Evolutionary conservation across 1,284 basidiomycete species (phyloP).

Genomic region (Sanghuangporus sanghuang): DNA sequence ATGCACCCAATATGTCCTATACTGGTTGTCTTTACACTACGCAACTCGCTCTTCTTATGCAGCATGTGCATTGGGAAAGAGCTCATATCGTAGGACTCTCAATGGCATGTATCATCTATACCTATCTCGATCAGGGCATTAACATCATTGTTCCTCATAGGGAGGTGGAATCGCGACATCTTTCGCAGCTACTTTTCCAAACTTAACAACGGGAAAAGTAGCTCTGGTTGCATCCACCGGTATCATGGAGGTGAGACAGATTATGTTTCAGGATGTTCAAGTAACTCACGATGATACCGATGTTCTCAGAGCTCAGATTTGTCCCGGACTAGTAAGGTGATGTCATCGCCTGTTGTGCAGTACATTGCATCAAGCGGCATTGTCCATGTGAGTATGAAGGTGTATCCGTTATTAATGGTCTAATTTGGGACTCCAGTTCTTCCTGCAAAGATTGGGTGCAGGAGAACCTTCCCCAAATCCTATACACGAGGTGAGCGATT

Average conservation of each 20-base stretch:
- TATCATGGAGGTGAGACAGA: slow-evolving; percentile 49
- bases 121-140: neutral
- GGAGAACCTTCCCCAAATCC: slow-evolving; percentile 11
- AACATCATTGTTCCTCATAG: slow-evolving; percentile 30
- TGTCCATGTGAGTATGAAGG: slow-evolving; percentile 42
- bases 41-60: slow-evolving; percentile 76
- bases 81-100: slow-evolving; percentile 64
- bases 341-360: slow-evolving; percentile 67
- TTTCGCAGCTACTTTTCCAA: slow-evolving; percentile 64
- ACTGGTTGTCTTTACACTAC: slow-evolving; percentile 59
- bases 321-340: slow-evolving; percentile 64
- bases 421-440: neutral
- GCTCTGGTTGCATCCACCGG: slow-evolving; percentile 64
- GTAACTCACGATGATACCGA: neutral
- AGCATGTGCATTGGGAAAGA: slow-evolving; percentile 65
- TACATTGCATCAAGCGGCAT: slow-evolving; percentile 53
- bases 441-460: slow-evolving; percentile 9
- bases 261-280: neutral
- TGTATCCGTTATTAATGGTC: neutral
- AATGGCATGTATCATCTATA: slow-evolving; percentile 45
- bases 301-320: slow-evolving; percentile 51
- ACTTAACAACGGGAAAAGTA: slow-evolving; percentile 58
- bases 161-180: slow-evolving; percentile 68
- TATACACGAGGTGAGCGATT: slow-evolving; percentile 9
- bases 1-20: slow-evolving; percentile 64